Percentiles rank a stretch among this genome's conserved stretches.
Evolutionary conservation across 345 rosid species (phyloP).

Genomic region (Salix exigua): DNA sequence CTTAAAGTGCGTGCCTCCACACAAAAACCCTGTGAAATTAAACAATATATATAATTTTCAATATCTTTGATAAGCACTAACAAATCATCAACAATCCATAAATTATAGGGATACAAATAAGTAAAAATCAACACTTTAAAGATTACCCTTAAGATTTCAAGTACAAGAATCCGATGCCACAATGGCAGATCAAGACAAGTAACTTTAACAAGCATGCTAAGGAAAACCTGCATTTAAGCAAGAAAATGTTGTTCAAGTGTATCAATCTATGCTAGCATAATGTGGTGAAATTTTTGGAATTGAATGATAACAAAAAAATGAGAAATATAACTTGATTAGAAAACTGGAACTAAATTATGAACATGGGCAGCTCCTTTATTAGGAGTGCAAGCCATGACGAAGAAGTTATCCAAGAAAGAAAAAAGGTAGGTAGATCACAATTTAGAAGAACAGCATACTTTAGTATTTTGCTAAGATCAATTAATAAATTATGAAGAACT

Average conservation of each 20-base stretch:
- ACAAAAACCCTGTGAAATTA: slow-evolving; percentile 78
- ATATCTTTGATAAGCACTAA: background rate
- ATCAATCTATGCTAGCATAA: background rate
- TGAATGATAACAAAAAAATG: background rate
- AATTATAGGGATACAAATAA: background rate
- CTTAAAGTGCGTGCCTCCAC: slow-evolving; percentile 84
- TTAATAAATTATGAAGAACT: background rate
- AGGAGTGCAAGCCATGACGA: background rate
- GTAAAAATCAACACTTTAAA: background rate
- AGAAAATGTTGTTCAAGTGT: background rate
- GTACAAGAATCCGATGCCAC: slow-evolving; percentile 99
- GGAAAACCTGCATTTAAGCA: slow-evolving; percentile 67
- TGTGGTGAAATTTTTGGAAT: background rate
- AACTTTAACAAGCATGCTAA: slow-evolving; percentile 89
- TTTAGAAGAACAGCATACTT: background rate
- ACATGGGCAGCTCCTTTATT: too few relatives aligned
- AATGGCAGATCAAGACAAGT: slow-evolving; percentile 88
- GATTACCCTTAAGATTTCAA: slow-evolving; percentile 93
- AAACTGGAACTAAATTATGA: background rate
- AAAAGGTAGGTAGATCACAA: background rate
- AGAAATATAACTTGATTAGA: background rate
- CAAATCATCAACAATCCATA: background rate
- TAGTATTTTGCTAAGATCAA: background rate
- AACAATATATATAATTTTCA: slow-evolving; percentile 16
- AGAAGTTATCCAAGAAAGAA: background rate